These are phyloP conservation scores for Hura crepitans DNA, from an alignment of 441 rosid species.

Conservation along the genomic window DNA sequence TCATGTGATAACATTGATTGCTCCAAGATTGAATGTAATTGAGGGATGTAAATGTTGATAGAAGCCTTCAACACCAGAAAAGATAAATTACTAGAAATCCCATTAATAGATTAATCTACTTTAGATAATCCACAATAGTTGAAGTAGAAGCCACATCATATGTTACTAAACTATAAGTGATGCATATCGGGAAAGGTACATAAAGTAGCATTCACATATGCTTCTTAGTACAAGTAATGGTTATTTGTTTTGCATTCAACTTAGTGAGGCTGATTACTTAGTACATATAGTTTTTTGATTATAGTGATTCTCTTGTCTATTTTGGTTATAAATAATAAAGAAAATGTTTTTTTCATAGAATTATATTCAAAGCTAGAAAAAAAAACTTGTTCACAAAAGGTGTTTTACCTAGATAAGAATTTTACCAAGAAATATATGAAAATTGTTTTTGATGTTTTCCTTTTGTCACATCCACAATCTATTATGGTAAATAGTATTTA, in stretches of 20 bases:
- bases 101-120: no score
- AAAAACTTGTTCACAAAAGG: not conserved
- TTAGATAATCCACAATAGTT: not conserved
- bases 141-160: not conserved
- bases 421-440: not conserved
- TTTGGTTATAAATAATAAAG: not conserved
- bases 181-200: no score
- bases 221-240: not conserved
- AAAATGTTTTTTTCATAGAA: not conserved
- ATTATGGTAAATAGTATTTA: no score
- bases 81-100: not conserved
- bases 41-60: not conserved
- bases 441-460: no score
- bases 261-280: no score
- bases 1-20: not conserved
- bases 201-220: not conserved
- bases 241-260: not conserved
- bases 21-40: not conserved
- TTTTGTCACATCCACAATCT: no score
- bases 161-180: not conserved
- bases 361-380: no score
- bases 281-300: not conserved
- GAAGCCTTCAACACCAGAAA: not conserved
- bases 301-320: not conserved
- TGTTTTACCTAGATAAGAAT: not conserved